These are phyloP conservation scores for Coemansia reversa DNA, from an alignment of 192 early-diverging fungal genomes.

Conservation along the genomic window DNA sequence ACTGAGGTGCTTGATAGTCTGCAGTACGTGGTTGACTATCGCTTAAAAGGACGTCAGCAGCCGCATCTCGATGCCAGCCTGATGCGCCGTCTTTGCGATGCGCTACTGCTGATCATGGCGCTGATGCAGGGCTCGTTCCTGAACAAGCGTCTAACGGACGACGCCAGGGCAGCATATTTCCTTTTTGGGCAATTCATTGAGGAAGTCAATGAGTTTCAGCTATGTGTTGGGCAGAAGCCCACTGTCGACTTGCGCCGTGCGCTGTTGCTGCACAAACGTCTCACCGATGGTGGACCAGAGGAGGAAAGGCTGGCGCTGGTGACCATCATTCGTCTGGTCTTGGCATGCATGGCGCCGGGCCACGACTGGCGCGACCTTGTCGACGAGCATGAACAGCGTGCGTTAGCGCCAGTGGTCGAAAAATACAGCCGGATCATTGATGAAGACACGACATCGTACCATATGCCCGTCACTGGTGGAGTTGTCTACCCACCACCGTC, in stretches of 20 bases:
- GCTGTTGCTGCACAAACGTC: constrained; percentile 66
- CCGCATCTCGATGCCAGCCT: constrained; percentile 74
- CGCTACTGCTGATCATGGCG: constrained; percentile 77
- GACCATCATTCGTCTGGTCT: constrained; percentile 76
- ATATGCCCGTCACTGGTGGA: constrained; percentile 54
- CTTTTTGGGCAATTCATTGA: constrained; percentile 95
- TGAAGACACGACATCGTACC: constrained; percentile 49
- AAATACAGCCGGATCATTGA: constrained; percentile 58
- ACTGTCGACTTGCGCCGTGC: constrained; percentile 75
- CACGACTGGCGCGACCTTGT: constrained; percentile 90
- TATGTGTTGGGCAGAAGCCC: constrained; percentile 73
- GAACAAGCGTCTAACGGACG: constrained; percentile 62
- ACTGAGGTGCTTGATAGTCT: constrained; percentile 82
- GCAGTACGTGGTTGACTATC: constrained; percentile 93
- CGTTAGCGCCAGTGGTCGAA: constrained; percentile 70
- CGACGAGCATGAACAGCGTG: constrained; percentile 72
- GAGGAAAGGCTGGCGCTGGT: constrained; percentile 76
- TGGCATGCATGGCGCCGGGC: constrained; percentile 74
- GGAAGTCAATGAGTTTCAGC: constrained; percentile 90
- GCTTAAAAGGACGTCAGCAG: constrained; percentile 82
- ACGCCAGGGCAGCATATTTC: constrained; percentile 82
- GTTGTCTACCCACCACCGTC: constrained; percentile 57
- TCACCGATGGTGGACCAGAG: constrained; percentile 64
- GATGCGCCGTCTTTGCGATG: constrained; percentile 86
- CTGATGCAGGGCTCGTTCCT: constrained; percentile 64